A percentile compares a stretch with the other conserved stretches of the same genome.
Conservation (phyloP, 176 grass and related monocot species). For the Zea luxurians region DNA sequence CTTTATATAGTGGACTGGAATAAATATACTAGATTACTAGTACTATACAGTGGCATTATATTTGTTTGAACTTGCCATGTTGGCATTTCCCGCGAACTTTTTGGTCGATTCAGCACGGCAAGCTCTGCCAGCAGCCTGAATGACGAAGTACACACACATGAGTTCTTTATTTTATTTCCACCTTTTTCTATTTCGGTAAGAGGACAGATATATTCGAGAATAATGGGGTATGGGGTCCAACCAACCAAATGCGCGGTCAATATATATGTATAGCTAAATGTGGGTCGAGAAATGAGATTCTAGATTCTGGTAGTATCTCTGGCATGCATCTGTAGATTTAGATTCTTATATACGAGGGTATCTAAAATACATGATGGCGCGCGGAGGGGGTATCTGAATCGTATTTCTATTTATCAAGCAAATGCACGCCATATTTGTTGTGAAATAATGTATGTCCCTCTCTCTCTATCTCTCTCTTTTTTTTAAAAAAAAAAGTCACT, state of each 20-base stretch:
- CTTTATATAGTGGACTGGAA: not conserved
- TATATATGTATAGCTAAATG: not conserved
- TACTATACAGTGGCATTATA: not conserved
- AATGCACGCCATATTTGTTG: not conserved
- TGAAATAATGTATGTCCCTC: not conserved
- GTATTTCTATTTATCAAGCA: not conserved
- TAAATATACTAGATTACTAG: not conserved
- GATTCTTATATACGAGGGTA: not conserved
- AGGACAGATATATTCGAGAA: slow-evolving; percentile 14
- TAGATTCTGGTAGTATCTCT: not conserved
- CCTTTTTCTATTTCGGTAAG: not conserved
- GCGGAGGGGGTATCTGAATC: not conserved
- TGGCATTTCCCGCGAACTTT: slow-evolving; percentile 22
- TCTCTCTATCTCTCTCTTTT: too few species aligned
- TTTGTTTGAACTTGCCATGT: slow-evolving; percentile 1
- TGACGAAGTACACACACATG: not conserved
- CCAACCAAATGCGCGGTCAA: not conserved
- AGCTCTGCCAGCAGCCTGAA: not conserved
- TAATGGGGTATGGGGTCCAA: not conserved
- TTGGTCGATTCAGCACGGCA: slow-evolving; percentile 4
- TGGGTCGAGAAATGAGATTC: not conserved
- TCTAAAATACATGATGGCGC: not conserved
- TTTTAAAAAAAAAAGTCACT: not conserved
- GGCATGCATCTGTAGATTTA: not conserved
- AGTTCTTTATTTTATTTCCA: not conserved